Conservation (phyloP, 179 eudicot genomes). For the Beta macrorhiza region DNA sequence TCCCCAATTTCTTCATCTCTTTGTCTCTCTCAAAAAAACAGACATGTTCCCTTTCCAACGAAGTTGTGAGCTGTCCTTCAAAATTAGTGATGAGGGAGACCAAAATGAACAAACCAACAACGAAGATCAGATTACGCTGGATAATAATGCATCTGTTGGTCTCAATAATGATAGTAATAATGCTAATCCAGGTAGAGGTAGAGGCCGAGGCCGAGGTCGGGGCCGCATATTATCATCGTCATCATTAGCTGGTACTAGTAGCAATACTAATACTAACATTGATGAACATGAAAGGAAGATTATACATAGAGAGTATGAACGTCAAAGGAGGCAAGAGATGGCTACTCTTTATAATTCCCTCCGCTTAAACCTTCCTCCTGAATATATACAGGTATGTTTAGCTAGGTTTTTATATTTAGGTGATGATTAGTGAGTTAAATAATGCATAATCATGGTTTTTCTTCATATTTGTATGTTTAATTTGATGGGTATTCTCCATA, state of each 20-base stretch:
- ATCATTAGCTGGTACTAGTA: conserved; percentile 17
- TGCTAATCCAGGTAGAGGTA: conserved; percentile 9
- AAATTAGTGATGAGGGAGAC: conserved; percentile 24
- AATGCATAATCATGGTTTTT: neutral
- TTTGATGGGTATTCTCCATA: neutral
- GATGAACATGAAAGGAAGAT: conserved; percentile 32
- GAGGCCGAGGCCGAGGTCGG: conserved; percentile 26
- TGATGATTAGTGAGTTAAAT: neutral
- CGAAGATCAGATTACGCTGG: conserved; percentile 24
- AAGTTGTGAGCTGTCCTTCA: conserved; percentile 37
- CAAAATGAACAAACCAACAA: conserved; percentile 15
- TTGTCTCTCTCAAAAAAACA: neutral
- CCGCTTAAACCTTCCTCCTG: conserved; percentile 34
- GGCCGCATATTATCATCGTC: conserved; percentile 14
- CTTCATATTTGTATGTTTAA: neutral
- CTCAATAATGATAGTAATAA: neutral
- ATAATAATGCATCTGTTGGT: neutral
- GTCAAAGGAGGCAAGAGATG: conserved; percentile 51
- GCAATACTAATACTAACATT: conserved; percentile 1
- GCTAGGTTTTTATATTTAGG: neutral
- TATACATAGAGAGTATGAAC: conserved; percentile 43
- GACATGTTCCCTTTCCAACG: conserved; percentile 34
- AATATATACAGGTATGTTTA: conserved; percentile 38
- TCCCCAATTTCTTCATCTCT: neutral
- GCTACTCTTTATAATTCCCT: conserved; percentile 40